Percentiles rank a stretch among this genome's conserved stretches.
These are phyloP conservation scores for Colletotrichum sidae DNA, from an alignment of 2,329 filamentous ascomycete species.

Conservation along the genomic window DNA sequence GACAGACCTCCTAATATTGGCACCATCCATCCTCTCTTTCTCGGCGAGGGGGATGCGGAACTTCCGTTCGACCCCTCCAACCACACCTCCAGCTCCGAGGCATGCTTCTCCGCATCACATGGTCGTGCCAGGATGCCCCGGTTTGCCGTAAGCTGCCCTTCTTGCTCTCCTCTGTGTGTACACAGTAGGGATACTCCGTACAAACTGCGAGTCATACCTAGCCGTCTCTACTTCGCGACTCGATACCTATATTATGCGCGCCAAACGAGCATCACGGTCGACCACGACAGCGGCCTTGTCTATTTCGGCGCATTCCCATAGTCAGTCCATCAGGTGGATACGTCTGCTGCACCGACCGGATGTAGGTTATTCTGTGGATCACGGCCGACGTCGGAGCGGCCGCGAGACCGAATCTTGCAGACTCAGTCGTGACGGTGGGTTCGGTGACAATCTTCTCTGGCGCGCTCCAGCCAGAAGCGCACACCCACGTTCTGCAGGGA, in stretches of 20 bases:
- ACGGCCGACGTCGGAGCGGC: conserved; percentile 29
- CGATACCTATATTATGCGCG: too few relatives aligned
- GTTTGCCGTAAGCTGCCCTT: background rate
- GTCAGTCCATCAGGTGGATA: conserved; percentile 6
- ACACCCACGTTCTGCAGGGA: conserved; percentile 20
- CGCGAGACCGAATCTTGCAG: conserved; percentile 1
- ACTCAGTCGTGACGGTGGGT: conserved; percentile 19
- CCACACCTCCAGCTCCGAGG: conserved; percentile 7
- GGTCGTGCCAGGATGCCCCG: background rate
- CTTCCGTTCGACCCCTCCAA: conserved; percentile 35
- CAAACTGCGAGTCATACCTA: background rate
- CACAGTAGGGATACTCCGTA: background rate
- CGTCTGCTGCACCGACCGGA: background rate
- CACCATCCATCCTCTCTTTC: conserved; percentile 1
- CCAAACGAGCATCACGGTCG: background rate
- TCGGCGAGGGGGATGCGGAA: conserved; percentile 27
- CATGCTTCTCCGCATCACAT: conserved; percentile 20
- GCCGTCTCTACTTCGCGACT: too few relatives aligned
- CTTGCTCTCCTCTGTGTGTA: background rate
- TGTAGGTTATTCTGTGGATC: conserved; percentile 34
- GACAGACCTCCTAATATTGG: background rate
- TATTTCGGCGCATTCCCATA: conserved; percentile 2
- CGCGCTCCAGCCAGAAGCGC: background rate
- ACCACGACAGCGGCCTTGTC: conserved; percentile 8
- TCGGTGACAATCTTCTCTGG: conserved; percentile 10